Evolutionary conservation across 2,329 filamentous ascomycete species (phyloP).

Genomic region (Lojkania enalia): DNA sequence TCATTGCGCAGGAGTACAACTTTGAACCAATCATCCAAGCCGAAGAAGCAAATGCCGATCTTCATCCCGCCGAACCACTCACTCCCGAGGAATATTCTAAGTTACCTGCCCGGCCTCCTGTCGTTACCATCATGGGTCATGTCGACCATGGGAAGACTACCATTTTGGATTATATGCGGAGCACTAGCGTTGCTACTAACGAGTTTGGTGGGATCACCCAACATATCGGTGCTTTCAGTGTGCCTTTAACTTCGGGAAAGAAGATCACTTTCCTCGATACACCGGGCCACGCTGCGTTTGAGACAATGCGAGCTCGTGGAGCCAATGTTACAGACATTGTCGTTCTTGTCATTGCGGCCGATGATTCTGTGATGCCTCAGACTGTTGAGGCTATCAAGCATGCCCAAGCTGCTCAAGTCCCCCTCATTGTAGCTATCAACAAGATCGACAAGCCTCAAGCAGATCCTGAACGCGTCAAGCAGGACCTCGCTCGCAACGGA

Average conservation of each 20-base stretch:
- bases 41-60: conserved; percentile 66
- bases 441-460: conserved; percentile 91
- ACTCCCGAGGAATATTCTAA: conserved; percentile 61
- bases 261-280: conserved; percentile 96
- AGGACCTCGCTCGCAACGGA: conserved; percentile 79
- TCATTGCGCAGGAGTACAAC: conserved; percentile 91
- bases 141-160: conserved; percentile 99
- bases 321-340: conserved; percentile 97
- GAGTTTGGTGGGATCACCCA: conserved; percentile 98
- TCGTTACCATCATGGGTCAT: conserved; percentile 99
- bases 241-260: conserved; percentile 79
- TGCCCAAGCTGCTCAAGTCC: conserved; percentile 81
- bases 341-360: conserved; percentile 90
- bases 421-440: conserved; percentile 97
- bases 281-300: conserved; percentile 91
- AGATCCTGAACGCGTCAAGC: conserved; percentile 80
- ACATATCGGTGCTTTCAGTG: conserved; percentile 96
- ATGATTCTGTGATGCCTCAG: conserved; percentile 97
- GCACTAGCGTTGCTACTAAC: conserved; percentile 85
- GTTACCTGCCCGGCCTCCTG: conserved; percentile 78
- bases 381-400: conserved; percentile 96
- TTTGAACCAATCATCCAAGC: conserved; percentile 79
- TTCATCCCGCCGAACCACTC: conserved; percentile 63
- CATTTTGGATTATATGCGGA: conserved; percentile 87
- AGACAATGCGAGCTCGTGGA: conserved; percentile 93